Evolutionary conservation across 306 rosid species (phyloP).

Genomic region (Medicago ruthenica): DNA sequence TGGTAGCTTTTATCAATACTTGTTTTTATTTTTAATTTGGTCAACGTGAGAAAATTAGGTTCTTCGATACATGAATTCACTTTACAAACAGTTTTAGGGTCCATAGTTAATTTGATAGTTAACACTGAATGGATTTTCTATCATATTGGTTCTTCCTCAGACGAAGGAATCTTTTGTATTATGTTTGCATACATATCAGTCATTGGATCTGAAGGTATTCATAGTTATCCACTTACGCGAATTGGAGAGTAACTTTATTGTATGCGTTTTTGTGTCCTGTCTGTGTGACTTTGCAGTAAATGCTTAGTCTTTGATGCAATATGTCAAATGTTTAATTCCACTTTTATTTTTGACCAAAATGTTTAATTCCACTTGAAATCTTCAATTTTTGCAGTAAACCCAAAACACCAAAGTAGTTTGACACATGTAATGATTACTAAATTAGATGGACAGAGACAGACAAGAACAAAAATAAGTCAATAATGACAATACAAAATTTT

Average conservation of each 20-base stretch:
- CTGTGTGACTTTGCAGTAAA: constrained; percentile 9
- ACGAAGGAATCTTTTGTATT: constrained; percentile 29
- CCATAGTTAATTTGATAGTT: constrained; percentile 34
- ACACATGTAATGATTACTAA: too few species aligned
- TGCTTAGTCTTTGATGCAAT: constrained; percentile 4
- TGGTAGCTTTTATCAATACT: neutral
- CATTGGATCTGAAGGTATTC: constrained; percentile 20
- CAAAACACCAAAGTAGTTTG: neutral
- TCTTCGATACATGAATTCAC: constrained; percentile 36
- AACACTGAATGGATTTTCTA: constrained; percentile 40
- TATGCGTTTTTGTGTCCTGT: neutral
- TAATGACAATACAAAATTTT: too few species aligned
- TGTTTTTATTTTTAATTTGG: constrained; percentile 29
- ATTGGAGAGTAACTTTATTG: constrained; percentile 16
- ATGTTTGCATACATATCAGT: constrained; percentile 8
- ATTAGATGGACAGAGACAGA: too few species aligned
- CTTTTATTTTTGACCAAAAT: too few species aligned
- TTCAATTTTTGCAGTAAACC: neutral
- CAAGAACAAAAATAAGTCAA: too few species aligned
- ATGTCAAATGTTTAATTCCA: constrained; percentile 28
- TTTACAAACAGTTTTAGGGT: constrained; percentile 35
- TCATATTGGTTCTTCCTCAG: constrained; percentile 26
- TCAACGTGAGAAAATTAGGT: constrained; percentile 39
- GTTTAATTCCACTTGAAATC: neutral
- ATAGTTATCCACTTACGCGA: neutral